Percentiles rank a stretch among this genome's conserved stretches.
Conservation (phyloP, 805 yeast genomes). For the Yarrowia phangngaensis region DNA sequence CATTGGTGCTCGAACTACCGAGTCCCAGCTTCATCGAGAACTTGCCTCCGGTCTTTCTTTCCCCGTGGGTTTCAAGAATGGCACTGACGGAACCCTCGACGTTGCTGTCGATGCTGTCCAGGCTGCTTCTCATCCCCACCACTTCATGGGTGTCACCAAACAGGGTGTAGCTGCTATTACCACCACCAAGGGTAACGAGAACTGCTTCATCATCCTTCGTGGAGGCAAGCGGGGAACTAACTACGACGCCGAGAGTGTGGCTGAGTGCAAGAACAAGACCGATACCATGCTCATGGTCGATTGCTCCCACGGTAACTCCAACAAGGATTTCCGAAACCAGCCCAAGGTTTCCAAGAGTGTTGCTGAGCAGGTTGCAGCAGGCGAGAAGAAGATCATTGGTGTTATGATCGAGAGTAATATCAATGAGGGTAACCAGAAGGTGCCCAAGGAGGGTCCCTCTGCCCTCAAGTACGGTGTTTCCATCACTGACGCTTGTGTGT, state of each 20-base stretch:
- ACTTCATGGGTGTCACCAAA: slow-evolving; percentile 95
- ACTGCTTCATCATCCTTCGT: slow-evolving; percentile 90
- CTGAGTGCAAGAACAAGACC: slow-evolving; percentile 61
- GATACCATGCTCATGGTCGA: slow-evolving; percentile 77
- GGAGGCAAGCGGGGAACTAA: slow-evolving; percentile 95
- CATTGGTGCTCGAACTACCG: slow-evolving; percentile 98
- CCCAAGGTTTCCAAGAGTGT: slow-evolving; percentile 84
- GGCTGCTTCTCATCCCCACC: slow-evolving; percentile 90
- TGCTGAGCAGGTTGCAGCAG: slow-evolving; percentile 74
- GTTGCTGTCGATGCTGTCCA: slow-evolving; percentile 93
- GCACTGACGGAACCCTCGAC: slow-evolving; percentile 90
- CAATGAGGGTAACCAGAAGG: slow-evolving; percentile 85
- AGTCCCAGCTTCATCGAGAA: slow-evolving; percentile 96
- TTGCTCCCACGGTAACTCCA: slow-evolving; percentile 97
- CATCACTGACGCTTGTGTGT: slow-evolving; percentile 94
- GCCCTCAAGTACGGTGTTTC: slow-evolving; percentile 88
- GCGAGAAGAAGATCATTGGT: slow-evolving; percentile 80
- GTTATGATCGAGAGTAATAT: slow-evolving; percentile 94
- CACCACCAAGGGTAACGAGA: slow-evolving; percentile 90
- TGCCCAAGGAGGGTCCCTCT: slow-evolving; percentile 59
- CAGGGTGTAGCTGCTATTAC: slow-evolving; percentile 96
- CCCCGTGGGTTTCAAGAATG: slow-evolving; percentile 98
- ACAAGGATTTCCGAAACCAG: slow-evolving; percentile 90
- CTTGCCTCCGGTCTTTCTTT: slow-evolving; percentile 96
- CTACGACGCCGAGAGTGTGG: slow-evolving; percentile 76